Evolutionary conservation across 2,329 filamentous ascomycete genomes (phyloP), one percentile per base, ranked within the genome.

Genomic region (Paecilomyces dactylethromorphus): DNA sequence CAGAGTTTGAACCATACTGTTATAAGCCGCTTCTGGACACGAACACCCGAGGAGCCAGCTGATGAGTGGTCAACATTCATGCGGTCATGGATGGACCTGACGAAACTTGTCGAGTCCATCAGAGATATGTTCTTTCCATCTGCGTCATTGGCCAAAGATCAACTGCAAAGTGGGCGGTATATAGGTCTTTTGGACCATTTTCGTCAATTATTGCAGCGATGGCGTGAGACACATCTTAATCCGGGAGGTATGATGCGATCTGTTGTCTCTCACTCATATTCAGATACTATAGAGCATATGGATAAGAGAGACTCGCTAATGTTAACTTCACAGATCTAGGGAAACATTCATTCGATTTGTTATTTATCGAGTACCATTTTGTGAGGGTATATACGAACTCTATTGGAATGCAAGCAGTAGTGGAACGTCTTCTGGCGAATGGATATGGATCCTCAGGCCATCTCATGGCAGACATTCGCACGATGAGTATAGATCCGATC

Each of bases 401-500:
- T 57, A 74, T 84, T 5, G 81, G 81, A 2, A 81, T 84, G 69
- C 82, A 84, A 66, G 82, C 82, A 2, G 78, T 84, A 2, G 81
- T 84, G 2, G 82, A 84, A 59, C 78, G 81, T n/a, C 78, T 77
- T 1, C 70, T 81, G 4, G 70, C 71, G 35, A 71, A 75, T 53
- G 64, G 65, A 1, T 59, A 62, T 53, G 58, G 55, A 18, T 45
- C 39, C 15, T 56, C 58, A 51, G 61, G 62, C 39, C 52, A 63
- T 55, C 55, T 58, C 60, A 13, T 63, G 56, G 29, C 63, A 53
- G 1, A 73, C 71, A 64, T 74, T 33, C 57, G 74, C 12, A 62
- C 73, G 22, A 68, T 78, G 58, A 69, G 70, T 35, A 67, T 78
- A 13, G 76, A 77, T 60, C 71, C 75, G 0, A 70, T 73, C 54